A percentile compares a stretch with the other conserved stretches of the same genome.
These are phyloP conservation scores for Amphicarpaea edgeworthii DNA, from an alignment of 306 rosid species.

Conservation along the genomic window DNA sequence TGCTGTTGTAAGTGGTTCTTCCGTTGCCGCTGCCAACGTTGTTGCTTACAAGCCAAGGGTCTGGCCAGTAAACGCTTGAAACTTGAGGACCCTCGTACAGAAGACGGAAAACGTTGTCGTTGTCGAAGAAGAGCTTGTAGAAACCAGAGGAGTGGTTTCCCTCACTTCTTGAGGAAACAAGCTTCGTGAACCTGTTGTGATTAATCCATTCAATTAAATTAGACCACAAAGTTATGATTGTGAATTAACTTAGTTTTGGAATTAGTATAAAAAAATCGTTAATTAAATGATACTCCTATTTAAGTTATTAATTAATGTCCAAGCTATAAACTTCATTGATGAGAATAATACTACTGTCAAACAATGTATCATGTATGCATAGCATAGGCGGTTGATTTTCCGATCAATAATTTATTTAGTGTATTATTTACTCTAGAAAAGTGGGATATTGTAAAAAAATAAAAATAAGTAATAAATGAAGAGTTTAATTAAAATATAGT, in stretches of 20 bases:
- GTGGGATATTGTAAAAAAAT: too few relatives aligned
- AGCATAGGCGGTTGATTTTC: too few relatives aligned
- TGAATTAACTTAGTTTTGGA: background rate
- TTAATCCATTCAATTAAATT: background rate
- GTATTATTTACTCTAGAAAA: too few relatives aligned
- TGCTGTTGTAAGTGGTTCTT: conserved; percentile 25
- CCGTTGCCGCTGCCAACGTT: conserved; percentile 1
- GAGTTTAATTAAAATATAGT: too few relatives aligned
- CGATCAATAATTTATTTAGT: too few relatives aligned
- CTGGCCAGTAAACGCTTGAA: conserved; percentile 42
- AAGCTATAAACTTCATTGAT: background rate
- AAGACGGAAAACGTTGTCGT: conserved; percentile 41
- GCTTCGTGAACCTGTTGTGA: conserved; percentile 32
- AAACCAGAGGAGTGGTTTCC: conserved; percentile 43
- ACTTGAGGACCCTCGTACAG: conserved; percentile 23
- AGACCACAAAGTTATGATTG: background rate
- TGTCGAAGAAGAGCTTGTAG: conserved; percentile 41
- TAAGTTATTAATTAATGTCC: background rate
- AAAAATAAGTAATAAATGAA: too few relatives aligned
- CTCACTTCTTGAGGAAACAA: conserved; percentile 48
- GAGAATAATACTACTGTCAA: too few relatives aligned
- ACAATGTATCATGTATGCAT: too few relatives aligned
- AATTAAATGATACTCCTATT: too few relatives aligned
- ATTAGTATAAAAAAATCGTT: too few relatives aligned
- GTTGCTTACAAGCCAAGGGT: conserved; percentile 27